Percentiles rank a stretch among this genome's conserved stretches.
phyloP scores from a whole-genome alignment of 2,329 filamentous ascomycete genomes.

The Colletotrichum orchidophilum region DNA sequence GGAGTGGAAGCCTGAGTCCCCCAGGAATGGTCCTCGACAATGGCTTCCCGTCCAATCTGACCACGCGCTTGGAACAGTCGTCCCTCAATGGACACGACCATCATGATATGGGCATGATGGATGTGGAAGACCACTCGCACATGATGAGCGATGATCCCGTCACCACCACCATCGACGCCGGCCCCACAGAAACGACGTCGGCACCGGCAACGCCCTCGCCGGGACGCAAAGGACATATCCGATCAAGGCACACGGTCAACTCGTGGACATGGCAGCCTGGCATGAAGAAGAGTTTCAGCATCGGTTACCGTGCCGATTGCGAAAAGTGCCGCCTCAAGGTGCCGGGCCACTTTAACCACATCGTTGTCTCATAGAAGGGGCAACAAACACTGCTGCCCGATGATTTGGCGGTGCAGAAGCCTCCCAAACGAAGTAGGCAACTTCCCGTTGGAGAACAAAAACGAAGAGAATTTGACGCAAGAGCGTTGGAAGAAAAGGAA shows the following conservation, averaged over 20 bases:
- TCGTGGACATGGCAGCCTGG: conserved; percentile 69
- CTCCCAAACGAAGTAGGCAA: conserved; percentile 5
- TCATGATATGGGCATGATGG: conserved; percentile 44
- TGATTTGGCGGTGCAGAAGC: background rate
- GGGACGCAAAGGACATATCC: conserved; percentile 63
- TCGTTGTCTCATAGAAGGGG: conserved; percentile 68
- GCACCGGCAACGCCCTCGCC: conserved; percentile 51
- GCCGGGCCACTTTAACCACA: conserved; percentile 84
- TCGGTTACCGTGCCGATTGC: conserved; percentile 81
- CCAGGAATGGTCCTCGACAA: conserved; percentile 45
- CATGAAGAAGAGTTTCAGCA: conserved; percentile 78
- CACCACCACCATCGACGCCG: conserved; percentile 3
- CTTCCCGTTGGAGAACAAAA: background rate
- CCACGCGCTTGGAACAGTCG: conserved; percentile 45
- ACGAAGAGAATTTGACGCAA: background rate
- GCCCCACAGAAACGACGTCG: conserved; percentile 37
- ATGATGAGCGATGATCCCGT: conserved; percentile 17
- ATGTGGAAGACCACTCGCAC: conserved; percentile 37
- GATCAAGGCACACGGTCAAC: conserved; percentile 68
- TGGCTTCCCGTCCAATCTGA: conserved; percentile 46
- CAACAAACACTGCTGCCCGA: background rate
- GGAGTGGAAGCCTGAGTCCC: conserved; percentile 45
- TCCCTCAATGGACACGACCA: conserved; percentile 9
- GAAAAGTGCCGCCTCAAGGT: conserved; percentile 80
- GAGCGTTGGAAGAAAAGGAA: background rate